A percentile compares a stretch with the other conserved stretches of the same genome.
phyloP scores from a whole-genome alignment of 1,284 basidiomycete species.

The Leccinum pachyderme region DNA sequence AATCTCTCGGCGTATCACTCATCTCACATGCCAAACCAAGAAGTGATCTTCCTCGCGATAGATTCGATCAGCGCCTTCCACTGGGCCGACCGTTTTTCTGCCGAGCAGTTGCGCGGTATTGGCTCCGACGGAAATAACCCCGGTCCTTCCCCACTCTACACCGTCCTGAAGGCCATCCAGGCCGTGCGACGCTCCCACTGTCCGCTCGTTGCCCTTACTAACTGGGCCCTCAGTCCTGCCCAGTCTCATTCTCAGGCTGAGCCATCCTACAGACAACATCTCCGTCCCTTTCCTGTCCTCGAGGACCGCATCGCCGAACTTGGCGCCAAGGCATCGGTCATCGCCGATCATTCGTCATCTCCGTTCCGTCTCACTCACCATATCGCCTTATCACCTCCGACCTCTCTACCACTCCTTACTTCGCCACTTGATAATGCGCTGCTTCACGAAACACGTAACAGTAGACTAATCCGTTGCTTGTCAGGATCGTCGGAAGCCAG shows the following conservation, averaged over 20 bases:
- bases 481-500: slow-evolving; percentile 32
- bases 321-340: slow-evolving; percentile 15
- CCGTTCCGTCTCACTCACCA: slow-evolving; percentile 43
- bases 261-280: slow-evolving; percentile 51
- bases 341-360: slow-evolving; percentile 16
- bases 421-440: slow-evolving; percentile 26
- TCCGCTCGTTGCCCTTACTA: slow-evolving; percentile 57
- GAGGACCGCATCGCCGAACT: slow-evolving; percentile 15
- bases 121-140: slow-evolving; percentile 13
- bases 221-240: slow-evolving; percentile 56
- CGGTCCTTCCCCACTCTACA: slow-evolving; percentile 28
- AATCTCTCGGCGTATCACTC: slow-evolving; percentile 58
- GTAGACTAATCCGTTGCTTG: slow-evolving; percentile 31
- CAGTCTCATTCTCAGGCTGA: slow-evolving; percentile 18
- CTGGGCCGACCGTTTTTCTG: slow-evolving; percentile 69
- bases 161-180: slow-evolving; percentile 51
- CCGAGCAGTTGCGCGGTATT: slow-evolving; percentile 49
- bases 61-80: slow-evolving; percentile 77
- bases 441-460: slow-evolving; percentile 26
- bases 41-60: slow-evolving; percentile 63
- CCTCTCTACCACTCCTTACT: slow-evolving; percentile 28
- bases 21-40: slow-evolving; percentile 44
- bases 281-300: slow-evolving; percentile 44
- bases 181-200: slow-evolving; percentile 48
- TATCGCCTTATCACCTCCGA: slow-evolving; percentile 39